phyloP scores from a whole-genome alignment of 495 filamentous ascomycete species.

The Aspergillus baeticus region DNA sequence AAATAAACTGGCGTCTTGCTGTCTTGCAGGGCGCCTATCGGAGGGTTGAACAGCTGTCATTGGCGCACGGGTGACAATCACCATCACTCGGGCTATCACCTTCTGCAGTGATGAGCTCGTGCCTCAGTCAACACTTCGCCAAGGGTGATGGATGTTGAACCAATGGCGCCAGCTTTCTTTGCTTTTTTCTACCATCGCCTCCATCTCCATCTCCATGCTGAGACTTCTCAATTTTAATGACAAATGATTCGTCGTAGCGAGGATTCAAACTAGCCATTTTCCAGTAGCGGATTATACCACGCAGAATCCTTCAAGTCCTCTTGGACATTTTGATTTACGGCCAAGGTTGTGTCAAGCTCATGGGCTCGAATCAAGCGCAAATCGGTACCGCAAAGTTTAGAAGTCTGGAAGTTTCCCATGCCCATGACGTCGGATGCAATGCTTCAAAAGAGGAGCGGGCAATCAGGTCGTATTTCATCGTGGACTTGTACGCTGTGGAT shows the following conservation, averaged over 20 bases:
- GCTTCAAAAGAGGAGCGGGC: too few relatives aligned
- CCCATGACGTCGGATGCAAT: not conserved
- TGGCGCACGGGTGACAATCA: constrained; percentile 21
- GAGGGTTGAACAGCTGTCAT: constrained; percentile 16
- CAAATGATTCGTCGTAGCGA: not conserved
- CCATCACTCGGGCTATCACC: constrained; percentile 14
- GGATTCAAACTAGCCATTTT: not conserved
- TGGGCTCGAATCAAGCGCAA: too few relatives aligned
- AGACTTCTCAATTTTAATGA: not conserved
- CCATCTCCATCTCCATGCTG: not conserved
- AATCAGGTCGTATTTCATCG: not conserved
- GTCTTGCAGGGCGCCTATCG: constrained; percentile 22
- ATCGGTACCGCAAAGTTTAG: too few relatives aligned
- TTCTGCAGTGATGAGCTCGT: constrained; percentile 23
- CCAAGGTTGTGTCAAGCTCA: not conserved
- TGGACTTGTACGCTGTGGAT: not conserved
- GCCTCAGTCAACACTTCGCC: constrained; percentile 19
- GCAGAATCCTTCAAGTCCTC: not conserved
- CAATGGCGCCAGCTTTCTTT: constrained; percentile 14
- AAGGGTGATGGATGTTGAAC: constrained; percentile 12
- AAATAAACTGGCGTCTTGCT: constrained; percentile 12
- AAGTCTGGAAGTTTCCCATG: too few relatives aligned
- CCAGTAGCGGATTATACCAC: not conserved
- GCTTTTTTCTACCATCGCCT: constrained; percentile 7
- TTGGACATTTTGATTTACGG: not conserved